These are phyloP conservation scores for Umbellularia californica DNA, from an alignment of 164 flowering plant species.

Conservation along the genomic window DNA sequence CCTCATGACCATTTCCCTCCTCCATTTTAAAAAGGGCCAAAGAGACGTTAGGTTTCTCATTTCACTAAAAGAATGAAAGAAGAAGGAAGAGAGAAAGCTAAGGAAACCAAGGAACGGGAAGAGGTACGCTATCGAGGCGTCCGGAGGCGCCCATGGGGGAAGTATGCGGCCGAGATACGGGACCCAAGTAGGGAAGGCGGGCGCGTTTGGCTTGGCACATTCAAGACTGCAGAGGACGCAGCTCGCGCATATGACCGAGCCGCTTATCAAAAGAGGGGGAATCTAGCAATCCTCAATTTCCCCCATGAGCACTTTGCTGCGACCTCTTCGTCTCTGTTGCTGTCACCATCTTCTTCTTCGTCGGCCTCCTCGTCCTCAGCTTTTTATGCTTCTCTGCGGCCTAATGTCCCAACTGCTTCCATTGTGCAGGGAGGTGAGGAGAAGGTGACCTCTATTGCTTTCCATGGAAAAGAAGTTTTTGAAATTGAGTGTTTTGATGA, in stretches of 20 bases:
- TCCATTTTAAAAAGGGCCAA: not conserved
- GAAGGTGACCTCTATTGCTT: not conserved
- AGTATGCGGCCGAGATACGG: slow-evolving; percentile 13
- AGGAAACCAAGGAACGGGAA: not conserved
- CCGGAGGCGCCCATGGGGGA: slow-evolving; percentile 16
- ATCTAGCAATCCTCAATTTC: slow-evolving; percentile 11
- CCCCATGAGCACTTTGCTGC: not conserved
- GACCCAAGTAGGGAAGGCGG: slow-evolving; percentile 12
- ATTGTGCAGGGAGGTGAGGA: not conserved
- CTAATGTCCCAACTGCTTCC: not conserved
- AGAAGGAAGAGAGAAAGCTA: not conserved
- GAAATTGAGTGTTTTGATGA: slow-evolving; percentile 18
- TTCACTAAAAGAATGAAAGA: not conserved
- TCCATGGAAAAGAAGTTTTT: slow-evolving; percentile 2
- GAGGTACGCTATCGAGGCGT: slow-evolving; percentile 15
- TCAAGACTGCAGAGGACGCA: slow-evolving; percentile 14
- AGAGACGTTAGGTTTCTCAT: not conserved
- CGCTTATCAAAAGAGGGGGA: slow-evolving; percentile 14
- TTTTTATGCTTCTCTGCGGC: not conserved
- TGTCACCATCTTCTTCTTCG: not conserved
- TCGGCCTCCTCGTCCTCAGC: not conserved
- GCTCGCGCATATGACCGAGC: slow-evolving; percentile 18
- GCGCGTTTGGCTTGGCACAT: slow-evolving; percentile 15
- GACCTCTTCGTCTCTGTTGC: not conserved
- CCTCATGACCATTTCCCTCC: not conserved